Evolutionary conservation across 192 early-diverging fungal species (phyloP).

Genomic region (Phlyctochytrium arcticum): DNA sequence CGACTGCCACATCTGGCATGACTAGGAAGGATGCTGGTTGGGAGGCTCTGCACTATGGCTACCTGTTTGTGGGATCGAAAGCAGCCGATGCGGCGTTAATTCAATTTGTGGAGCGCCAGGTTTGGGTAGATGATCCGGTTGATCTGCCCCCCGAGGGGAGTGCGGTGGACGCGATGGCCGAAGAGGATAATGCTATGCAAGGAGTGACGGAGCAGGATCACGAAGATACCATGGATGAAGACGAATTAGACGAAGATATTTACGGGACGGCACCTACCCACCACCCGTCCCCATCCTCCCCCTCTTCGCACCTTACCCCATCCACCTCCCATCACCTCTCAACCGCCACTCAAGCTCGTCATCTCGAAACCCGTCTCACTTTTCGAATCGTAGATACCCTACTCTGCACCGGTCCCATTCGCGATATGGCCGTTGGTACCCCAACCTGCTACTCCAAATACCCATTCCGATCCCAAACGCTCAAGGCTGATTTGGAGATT

Average conservation of each 20-base stretch:
- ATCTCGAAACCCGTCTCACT: slow-evolving; percentile 36
- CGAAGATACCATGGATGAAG: not conserved
- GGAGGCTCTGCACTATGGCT: slow-evolving; percentile 29
- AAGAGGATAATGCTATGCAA: no score
- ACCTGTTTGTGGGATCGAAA: slow-evolving; percentile 69
- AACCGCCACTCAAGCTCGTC: slow-evolving; percentile 7
- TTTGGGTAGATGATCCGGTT: no score
- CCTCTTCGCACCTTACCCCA: not conserved
- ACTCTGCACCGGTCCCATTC: slow-evolving; percentile 72
- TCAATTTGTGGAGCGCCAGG: slow-evolving; percentile 45
- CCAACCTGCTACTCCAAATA: slow-evolving; percentile 33
- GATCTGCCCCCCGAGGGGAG: no score
- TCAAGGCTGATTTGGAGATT: slow-evolving; percentile 44
- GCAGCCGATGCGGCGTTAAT: slow-evolving; percentile 69
- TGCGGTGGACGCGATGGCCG: no score
- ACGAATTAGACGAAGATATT: slow-evolving; percentile 6
- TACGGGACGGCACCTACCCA: not conserved
- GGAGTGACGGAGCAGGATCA: not conserved
- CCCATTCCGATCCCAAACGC: slow-evolving; percentile 22
- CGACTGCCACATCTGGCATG: slow-evolving; percentile 2
- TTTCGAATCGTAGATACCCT: slow-evolving; percentile 77
- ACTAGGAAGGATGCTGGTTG: slow-evolving; percentile 10
- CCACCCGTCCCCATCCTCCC: not conserved
- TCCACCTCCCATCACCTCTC: no score
- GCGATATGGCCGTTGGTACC: slow-evolving; percentile 69